A percentile compares a stretch with the other conserved stretches of the same genome.
Evolutionary conservation across 805 yeast species (phyloP).

Genomic region (Priceomyces castillae): DNA sequence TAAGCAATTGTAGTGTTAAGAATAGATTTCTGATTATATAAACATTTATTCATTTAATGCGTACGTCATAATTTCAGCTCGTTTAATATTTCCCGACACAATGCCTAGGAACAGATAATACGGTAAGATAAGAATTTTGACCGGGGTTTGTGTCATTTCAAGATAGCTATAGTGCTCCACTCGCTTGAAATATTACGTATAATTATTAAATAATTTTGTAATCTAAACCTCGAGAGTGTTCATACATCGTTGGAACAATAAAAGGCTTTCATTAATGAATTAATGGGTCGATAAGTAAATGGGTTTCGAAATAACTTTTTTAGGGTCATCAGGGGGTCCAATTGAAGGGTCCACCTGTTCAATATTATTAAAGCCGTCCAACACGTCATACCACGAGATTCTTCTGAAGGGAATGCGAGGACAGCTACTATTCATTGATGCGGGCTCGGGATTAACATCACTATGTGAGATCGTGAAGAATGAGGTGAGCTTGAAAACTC

Average conservation of each 20-base stretch:
- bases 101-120: too few relatives aligned
- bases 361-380: constrained; percentile 58
- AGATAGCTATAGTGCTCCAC: too few relatives aligned
- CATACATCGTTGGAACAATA: not conserved
- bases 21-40: not conserved
- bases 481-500: constrained; percentile 12
- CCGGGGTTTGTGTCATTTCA: not conserved
- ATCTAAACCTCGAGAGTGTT: not conserved
- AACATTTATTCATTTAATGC: not conserved
- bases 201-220: not conserved
- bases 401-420: constrained; percentile 21
- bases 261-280: not conserved
- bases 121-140: not conserved
- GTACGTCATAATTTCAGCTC: not conserved
- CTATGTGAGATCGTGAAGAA: constrained; percentile 42
- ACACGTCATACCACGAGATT: constrained; percentile 39
- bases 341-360: constrained; percentile 68
- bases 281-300: constrained; percentile 9
- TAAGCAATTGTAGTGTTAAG: not conserved
- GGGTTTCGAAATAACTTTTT: constrained; percentile 58
- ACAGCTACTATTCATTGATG: constrained; percentile 64
- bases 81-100: not conserved
- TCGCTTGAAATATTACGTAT: too few relatives aligned
- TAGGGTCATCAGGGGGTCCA: constrained; percentile 89
- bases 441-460: constrained; percentile 69